These are phyloP conservation scores for Nannochloropsis oceanica DNA, from an alignment of 108 stramenopile species.

Conservation along the genomic window DNA sequence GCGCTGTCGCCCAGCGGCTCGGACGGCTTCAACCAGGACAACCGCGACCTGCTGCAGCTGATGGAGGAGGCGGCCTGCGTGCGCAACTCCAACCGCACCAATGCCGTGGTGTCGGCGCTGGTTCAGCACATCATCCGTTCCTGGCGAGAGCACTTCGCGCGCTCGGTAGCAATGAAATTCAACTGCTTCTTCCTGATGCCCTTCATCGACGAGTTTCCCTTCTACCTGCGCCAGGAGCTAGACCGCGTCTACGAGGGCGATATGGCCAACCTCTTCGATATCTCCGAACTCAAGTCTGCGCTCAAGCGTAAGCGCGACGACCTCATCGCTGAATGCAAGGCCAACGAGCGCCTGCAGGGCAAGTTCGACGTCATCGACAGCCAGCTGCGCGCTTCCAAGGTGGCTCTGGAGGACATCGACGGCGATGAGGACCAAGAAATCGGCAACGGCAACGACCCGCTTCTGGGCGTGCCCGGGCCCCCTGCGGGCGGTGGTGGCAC, in stretches of 20 bases:
- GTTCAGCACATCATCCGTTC: conserved; percentile 68
- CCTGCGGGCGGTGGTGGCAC: not conserved
- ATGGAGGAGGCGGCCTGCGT: conserved; percentile 68
- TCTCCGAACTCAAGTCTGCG: conserved; percentile 22
- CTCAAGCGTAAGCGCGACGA: conserved; percentile 40
- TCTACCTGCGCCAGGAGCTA: conserved; percentile 52
- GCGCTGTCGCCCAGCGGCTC: not conserved
- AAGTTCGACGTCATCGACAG: conserved; percentile 57
- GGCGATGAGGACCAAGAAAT: not conserved
- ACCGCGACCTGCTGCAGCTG: conserved; percentile 58
- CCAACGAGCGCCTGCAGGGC: conserved; percentile 57
- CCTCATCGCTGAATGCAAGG: conserved; percentile 58
- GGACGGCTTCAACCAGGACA: conserved; percentile 25
- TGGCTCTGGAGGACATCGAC: not conserved
- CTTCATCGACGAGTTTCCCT: conserved; percentile 70
- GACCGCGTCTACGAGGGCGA: conserved; percentile 52
- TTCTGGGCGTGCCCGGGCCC: not conserved
- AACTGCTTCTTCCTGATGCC: conserved; percentile 85
- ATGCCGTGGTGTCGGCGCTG: conserved; percentile 59
- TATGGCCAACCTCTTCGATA: conserved; percentile 47
- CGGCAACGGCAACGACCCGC: not conserved
- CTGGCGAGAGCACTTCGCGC: conserved; percentile 67
- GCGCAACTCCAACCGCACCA: conserved; percentile 57
- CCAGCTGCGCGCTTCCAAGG: conserved; percentile 44
- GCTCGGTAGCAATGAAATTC: conserved; percentile 69